Conservation (phyloP, 2,329 filamentous ascomycete species). For the Dothidotthia symphoricarpi region DNA sequence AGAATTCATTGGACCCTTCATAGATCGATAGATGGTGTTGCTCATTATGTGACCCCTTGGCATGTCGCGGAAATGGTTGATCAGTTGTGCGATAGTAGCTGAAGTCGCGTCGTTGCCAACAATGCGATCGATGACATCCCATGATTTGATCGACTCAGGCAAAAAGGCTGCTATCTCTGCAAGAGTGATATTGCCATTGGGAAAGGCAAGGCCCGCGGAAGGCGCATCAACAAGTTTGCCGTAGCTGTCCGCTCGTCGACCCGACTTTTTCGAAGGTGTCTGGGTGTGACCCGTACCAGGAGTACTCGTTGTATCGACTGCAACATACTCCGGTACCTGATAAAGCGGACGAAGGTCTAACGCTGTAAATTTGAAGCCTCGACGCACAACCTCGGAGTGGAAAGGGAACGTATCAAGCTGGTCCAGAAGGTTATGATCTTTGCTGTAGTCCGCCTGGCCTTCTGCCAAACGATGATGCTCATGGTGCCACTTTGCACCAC, state of each 20-base stretch:
- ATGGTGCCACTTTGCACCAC: too few relatives aligned
- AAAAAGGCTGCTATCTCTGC: slow-evolving; percentile 27
- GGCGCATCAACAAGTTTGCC: slow-evolving; percentile 21
- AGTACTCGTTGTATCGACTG: too few relatives aligned
- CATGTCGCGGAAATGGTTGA: slow-evolving; percentile 20
- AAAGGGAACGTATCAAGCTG: too few relatives aligned
- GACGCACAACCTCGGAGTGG: too few relatives aligned
- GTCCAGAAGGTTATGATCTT: too few relatives aligned
- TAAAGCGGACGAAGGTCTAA: too few relatives aligned
- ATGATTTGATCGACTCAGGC: slow-evolving; percentile 22
- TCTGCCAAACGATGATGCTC: too few relatives aligned
- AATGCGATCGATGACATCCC: slow-evolving; percentile 24
- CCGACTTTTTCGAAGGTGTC: too few relatives aligned
- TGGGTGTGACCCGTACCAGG: too few relatives aligned
- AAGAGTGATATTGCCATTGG: slow-evolving; percentile 23
- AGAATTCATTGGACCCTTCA: slow-evolving; percentile 16
- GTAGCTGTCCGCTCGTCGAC: background rate
- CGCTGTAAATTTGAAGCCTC: too few relatives aligned
- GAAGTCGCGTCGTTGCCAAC: slow-evolving; percentile 19
- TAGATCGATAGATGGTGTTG: slow-evolving; percentile 20
- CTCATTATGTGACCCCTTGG: slow-evolving; percentile 4
- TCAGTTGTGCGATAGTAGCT: slow-evolving; percentile 10
- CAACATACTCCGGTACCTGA: too few relatives aligned
- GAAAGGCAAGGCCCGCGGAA: slow-evolving; percentile 16
- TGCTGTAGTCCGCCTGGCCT: too few relatives aligned